These are phyloP conservation scores for Xylaria flabelliformis DNA, from an alignment of 495 filamentous ascomycete species.

Conservation along the genomic window DNA sequence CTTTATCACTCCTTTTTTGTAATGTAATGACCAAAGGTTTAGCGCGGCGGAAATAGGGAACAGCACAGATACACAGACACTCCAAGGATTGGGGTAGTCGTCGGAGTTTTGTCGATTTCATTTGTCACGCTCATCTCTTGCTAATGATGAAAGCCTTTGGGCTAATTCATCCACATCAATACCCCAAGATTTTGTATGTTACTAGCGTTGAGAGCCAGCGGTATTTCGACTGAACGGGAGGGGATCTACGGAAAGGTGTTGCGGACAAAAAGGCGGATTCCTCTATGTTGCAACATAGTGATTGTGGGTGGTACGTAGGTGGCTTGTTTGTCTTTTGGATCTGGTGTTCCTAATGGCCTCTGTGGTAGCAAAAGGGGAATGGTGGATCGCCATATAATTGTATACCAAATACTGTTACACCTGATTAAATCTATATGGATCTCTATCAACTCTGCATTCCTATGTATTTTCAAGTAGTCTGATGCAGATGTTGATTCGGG, in stretches of 20 bases:
- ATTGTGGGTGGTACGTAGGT: conserved; percentile 5
- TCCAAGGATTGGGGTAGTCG: conserved; percentile 34
- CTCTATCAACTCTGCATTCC: background rate
- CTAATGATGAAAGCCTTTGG: conserved; percentile 11
- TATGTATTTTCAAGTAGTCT: background rate
- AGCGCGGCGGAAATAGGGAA: conserved; percentile 37
- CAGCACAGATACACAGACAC: conserved; percentile 41
- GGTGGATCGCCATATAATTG: conserved; percentile 10
- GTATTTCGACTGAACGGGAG: conserved; percentile 3
- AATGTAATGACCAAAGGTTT: conserved; percentile 41
- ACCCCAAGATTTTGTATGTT: conserved; percentile 27
- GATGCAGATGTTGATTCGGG: background rate
- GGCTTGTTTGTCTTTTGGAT: conserved; percentile 22
- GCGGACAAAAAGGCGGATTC: conserved; percentile 16
- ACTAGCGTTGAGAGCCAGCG: conserved; percentile 22
- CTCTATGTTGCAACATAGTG: conserved; percentile 6
- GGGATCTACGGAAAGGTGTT: conserved; percentile 4
- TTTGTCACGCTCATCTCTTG: conserved; percentile 14
- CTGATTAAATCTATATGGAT: background rate
- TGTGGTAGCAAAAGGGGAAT: conserved; percentile 17
- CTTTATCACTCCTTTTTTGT: conserved; percentile 25
- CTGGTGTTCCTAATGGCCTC: conserved; percentile 15
- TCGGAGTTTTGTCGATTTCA: conserved; percentile 19
- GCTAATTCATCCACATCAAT: conserved; percentile 4
- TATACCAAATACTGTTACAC: conserved; percentile 13